phyloP scores from a whole-genome alignment of 805 yeast species.

The Saccharomycopsis schoenii region DNA sequence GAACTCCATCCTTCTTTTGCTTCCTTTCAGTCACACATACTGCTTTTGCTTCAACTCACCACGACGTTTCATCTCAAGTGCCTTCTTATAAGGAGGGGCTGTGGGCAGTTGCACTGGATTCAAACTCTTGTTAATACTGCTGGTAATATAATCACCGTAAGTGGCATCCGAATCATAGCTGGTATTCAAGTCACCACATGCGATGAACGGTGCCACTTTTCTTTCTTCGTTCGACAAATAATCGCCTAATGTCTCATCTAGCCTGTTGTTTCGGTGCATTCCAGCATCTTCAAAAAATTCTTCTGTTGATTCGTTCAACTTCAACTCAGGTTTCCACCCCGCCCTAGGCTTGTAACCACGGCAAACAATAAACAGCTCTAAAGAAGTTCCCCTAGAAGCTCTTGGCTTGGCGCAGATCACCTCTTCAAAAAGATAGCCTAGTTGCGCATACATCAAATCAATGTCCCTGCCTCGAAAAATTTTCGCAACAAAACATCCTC shows the following conservation, averaged over 20 bases:
- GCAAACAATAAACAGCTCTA: slow-evolving; percentile 92
- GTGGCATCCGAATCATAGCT: slow-evolving; percentile 95
- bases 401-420: slow-evolving; percentile 96
- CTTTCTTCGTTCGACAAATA: slow-evolving; percentile 53
- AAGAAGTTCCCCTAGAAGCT: slow-evolving; percentile 86
- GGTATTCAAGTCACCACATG: slow-evolving; percentile 78
- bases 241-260: slow-evolving; percentile 32
- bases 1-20: too few species aligned
- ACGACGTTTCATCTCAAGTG: slow-evolving; percentile 74
- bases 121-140: slow-evolving; percentile 37
- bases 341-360: slow-evolving; percentile 74
- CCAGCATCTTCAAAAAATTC: slow-evolving; percentile 64
- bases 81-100: slow-evolving; percentile 93
- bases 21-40: slow-evolving; percentile 5
- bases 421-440: slow-evolving; percentile 72
- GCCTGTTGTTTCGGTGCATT: slow-evolving; percentile 33
- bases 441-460: slow-evolving; percentile 85
- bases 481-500: slow-evolving; percentile 93
- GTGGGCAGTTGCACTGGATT: slow-evolving; percentile 95
- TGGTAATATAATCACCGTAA: slow-evolving; percentile 32
- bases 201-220: slow-evolving; percentile 79
- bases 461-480: slow-evolving; percentile 95
- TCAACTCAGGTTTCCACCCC: slow-evolving; percentile 70
- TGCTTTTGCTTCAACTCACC: slow-evolving; percentile 39
- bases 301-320: slow-evolving; percentile 54